phyloP scores from a whole-genome alignment of 78 protist species.

The Tieghemostelium lacteum region DNA sequence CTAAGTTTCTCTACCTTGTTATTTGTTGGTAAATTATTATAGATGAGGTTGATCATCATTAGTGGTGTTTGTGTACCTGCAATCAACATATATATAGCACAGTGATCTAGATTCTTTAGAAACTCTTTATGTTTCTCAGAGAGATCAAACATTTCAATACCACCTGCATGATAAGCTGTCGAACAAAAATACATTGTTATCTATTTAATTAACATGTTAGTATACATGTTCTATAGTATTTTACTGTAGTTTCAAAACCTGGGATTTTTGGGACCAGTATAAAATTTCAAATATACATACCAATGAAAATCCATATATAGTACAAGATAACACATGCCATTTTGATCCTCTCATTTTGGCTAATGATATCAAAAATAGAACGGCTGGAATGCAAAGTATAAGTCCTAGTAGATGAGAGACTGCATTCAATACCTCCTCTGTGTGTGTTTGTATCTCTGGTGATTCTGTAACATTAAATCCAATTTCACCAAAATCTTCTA shows the following conservation, averaged over 20 bases:
- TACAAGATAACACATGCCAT: slow-evolving; percentile 64
- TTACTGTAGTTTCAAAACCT: no score
- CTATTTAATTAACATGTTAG: slow-evolving; percentile 2
- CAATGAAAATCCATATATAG: slow-evolving; percentile 65
- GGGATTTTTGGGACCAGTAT: no score
- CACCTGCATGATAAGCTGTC: slow-evolving; percentile 58
- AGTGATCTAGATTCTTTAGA: slow-evolving; percentile 66
- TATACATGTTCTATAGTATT: no score
- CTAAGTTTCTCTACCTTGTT: not conserved
- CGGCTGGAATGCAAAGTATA: slow-evolving; percentile 60
- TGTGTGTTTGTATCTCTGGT: slow-evolving; percentile 51
- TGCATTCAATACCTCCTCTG: slow-evolving; percentile 60
- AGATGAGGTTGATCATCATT: slow-evolving; percentile 46
- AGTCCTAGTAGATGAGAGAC: slow-evolving; percentile 57
- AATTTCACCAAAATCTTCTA: no score
- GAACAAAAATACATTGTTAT: slow-evolving; percentile 81
- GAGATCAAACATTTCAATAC: slow-evolving; percentile 29
- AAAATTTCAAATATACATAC: not conserved
- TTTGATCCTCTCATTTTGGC: slow-evolving; percentile 71
- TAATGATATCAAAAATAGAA: slow-evolving; percentile 47
- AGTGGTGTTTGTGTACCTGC: slow-evolving; percentile 76
- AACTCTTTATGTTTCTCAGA: slow-evolving; percentile 5
- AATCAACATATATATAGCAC: slow-evolving; percentile 63
- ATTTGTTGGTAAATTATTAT: slow-evolving; percentile 15
- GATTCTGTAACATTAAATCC: no score